Percentiles rank a stretch among this genome's conserved stretches.
Conservation (phyloP, 306 rosid genomes). For the Luffa acutangula region DNA sequence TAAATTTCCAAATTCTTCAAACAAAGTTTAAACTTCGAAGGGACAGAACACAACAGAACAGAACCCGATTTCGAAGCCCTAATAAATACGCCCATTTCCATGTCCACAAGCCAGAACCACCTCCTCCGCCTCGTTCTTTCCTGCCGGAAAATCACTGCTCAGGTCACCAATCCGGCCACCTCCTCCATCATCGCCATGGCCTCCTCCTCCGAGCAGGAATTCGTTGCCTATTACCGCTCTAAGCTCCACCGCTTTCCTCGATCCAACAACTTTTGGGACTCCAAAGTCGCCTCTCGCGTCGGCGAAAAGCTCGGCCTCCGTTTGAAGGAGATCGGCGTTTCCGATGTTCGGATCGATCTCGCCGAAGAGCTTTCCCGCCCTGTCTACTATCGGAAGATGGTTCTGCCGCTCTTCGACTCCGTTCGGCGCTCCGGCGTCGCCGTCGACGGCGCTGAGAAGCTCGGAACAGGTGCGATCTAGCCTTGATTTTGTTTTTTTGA, state of each 20-base stretch:
- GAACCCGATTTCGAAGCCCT: not conserved
- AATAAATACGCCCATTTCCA: not conserved
- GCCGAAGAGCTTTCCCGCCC: slow-evolving; percentile 17
- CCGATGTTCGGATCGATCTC: slow-evolving; percentile 6
- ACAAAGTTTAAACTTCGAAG: not conserved
- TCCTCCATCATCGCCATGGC: slow-evolving; percentile 29
- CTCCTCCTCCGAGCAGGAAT: slow-evolving; percentile 26
- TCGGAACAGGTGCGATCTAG: not conserved
- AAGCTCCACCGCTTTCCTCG: slow-evolving; percentile 16
- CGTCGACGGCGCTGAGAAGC: slow-evolving; percentile 8
- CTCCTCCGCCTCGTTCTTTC: slow-evolving; percentile 18
- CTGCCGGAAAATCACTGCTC: slow-evolving; percentile 21
- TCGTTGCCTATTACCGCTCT: slow-evolving; percentile 13
- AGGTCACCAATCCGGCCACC: slow-evolving; percentile 14
- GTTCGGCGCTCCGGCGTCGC: slow-evolving; percentile 7
- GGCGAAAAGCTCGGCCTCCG: slow-evolving; percentile 15
- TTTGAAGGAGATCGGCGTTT: slow-evolving; percentile 10
- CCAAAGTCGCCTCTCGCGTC: slow-evolving; percentile 21
- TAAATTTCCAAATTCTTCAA: not conserved
- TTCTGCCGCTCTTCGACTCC: slow-evolving; percentile 16
- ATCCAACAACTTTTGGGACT: slow-evolving; percentile 15
- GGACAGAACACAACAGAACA: not conserved
- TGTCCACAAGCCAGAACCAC: slow-evolving; percentile 14
- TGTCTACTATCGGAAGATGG: not conserved
- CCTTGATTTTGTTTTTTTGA: not conserved